Evolutionary conservation across 306 rosid genomes (phyloP), one percentile per base, ranked within the genome.

Genomic region (Quercus wislizeni): DNA sequence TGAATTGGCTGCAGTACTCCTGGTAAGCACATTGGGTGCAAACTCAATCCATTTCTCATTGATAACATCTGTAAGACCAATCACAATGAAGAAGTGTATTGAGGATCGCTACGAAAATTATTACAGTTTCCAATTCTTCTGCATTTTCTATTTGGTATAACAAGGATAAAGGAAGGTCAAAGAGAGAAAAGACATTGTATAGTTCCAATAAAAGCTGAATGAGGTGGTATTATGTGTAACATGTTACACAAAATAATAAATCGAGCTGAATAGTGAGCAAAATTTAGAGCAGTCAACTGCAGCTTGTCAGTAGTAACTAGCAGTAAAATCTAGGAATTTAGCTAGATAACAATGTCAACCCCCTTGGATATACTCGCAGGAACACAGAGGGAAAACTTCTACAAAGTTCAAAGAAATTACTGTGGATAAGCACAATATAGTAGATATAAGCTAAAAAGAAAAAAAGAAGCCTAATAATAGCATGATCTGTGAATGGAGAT

Each of bases 11-110:
- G 89, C 77, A 80, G 8, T 46, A 78, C 91, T 80, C 89, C 97
- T 6, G 94, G 90, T 75, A 92, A 83, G 84, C 92, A 81, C 91
- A 87, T 84, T 31, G 96, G 97, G 78, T 92, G 99, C 89, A 90
- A 81, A 86, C 93, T 91, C 86, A 90, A 84, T 76, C 98, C 97
- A 86, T 95, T 95, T 82, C 96, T 91, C 90, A 87, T 72, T 58
- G 91, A 83, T 81, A 92, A 75, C 97, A 92, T 92, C 99, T 95
- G 92, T 83, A 87, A 51, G 74, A 74, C 67, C 80, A 85, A 83
- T 55, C 78, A 63, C 55, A 83, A 73, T 2, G 21, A 31, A 17
- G 5, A 64, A 4, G 70, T 17, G 18, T 64, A 17, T 15, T 30
- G 70, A 64, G 19, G 19, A 64, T 13, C 8, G 23, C 3, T 17